Base-by-base conservation (phyloP, 2,329 filamentous ascomycete species). In the Sphaerostilbella broomeana region DNA sequence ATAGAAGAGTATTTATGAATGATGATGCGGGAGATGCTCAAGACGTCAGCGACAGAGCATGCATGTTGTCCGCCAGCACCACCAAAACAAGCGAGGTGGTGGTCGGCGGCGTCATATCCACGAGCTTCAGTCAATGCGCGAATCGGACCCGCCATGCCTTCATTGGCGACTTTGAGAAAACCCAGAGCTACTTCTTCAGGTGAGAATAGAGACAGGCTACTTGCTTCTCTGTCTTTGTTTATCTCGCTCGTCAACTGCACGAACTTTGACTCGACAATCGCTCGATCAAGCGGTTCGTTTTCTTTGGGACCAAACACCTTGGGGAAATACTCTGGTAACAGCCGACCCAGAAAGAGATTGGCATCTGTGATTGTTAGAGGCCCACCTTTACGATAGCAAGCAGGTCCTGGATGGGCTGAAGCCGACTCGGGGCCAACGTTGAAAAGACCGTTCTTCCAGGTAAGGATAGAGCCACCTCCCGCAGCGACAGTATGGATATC, bases 401-500 rank as follows among this genome's bases (percentile, higher is more conserved):
- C 80, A 3, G 82, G 81, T 0, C 82, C 82, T 2, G 82, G 82
- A 52, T 84, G 77, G 5, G 82, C 81, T 22, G 76, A 74, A 2
- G 81, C 80, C 18, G 78, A 83, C 51, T 86, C 81, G 1, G 83
- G 83, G 0, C 83, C 83, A 5, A 86, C 82, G 2, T 79, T 75
- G 47, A 87, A 85, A 2, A 87, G 65, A 0, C 82, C 82, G 44
- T 86, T 86, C 43, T 73, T 75, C 70, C 78, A 86, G 52, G 79
- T 81, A 0, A 88, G 64, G 12, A 78, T 68, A 1, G 77, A 82
- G n/a, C 81, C 81, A 44, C 84, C 84, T 13, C 84, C 83, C 6
- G 84, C 82, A 17, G 84, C 84, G 4, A 88, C 83, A 2, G 85
- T 90, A 55, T 86, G 86, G 56, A 90, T 88, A 50, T 89, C 84